Conservation (phyloP, 768 basidiomycete species). For the Boletus huronensis region DNA sequence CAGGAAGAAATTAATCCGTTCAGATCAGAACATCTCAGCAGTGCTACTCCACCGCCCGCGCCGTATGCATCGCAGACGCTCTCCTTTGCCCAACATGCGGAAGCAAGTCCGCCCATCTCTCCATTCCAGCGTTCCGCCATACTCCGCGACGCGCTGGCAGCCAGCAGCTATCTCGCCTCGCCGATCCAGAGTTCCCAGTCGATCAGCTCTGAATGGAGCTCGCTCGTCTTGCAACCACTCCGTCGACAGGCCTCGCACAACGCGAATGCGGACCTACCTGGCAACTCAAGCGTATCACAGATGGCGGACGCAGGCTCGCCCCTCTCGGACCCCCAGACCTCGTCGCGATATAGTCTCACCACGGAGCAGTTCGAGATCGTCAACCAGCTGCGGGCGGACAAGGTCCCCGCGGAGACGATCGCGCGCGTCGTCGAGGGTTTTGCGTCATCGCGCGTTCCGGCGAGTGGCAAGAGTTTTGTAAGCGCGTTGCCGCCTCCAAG, state of each 20-base stretch:
- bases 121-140: conserved; percentile 10
- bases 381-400: conserved; percentile 4
- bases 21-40: not conserved
- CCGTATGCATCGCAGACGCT: not conserved
- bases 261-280: not conserved
- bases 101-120: not conserved
- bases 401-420: conserved; percentile 15
- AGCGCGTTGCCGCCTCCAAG: conserved; percentile 19
- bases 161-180: not conserved
- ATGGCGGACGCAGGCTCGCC: not conserved
- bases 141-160: conserved; percentile 11
- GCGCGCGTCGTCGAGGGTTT: conserved; percentile 14
- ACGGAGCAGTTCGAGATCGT: conserved; percentile 13
- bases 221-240: conserved; percentile 1
- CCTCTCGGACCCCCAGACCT: not conserved
- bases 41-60: not conserved
- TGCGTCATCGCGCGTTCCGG: not conserved
- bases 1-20: not conserved
- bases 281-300: not conserved
- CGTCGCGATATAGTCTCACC: conserved; percentile 7
- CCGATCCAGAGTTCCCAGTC: not conserved
- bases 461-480: not conserved
- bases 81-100: not conserved
- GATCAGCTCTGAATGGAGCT: not conserved
- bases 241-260: not conserved